Evolutionary conservation across 2,329 filamentous ascomycete species (phyloP).

Genomic region (Aspergillus piperis): DNA sequence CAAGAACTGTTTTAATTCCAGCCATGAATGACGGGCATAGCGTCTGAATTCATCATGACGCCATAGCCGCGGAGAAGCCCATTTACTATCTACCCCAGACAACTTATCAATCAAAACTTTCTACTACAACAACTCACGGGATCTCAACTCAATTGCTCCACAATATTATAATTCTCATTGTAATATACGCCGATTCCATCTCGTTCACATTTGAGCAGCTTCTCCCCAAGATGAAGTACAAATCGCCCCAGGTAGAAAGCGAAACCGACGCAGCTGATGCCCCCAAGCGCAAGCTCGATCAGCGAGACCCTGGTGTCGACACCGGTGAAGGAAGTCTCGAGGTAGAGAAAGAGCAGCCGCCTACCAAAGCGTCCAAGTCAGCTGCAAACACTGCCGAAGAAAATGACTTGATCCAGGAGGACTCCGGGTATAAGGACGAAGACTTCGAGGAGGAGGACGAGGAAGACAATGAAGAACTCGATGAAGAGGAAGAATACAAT

Average conservation of each 20-base stretch:
- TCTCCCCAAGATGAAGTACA: constrained; percentile 22
- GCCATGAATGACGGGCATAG: neutral
- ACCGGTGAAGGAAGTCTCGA: constrained; percentile 5
- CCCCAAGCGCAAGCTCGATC: constrained; percentile 22
- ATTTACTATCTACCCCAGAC: neutral
- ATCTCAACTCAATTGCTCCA: neutral
- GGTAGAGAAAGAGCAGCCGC: constrained; percentile 16
- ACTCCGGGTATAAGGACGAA: constrained; percentile 5
- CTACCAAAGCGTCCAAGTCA: constrained; percentile 17
- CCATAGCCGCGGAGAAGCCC: constrained; percentile 2
- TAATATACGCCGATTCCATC: neutral
- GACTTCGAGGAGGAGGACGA: constrained; percentile 10
- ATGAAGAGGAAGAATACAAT: constrained; percentile 6
- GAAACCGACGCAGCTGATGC: constrained; percentile 18
- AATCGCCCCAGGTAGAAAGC: constrained; percentile 23
- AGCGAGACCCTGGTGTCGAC: constrained; percentile 7
- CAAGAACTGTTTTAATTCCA: neutral
- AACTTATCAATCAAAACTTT: neutral
- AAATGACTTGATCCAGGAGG: constrained; percentile 3
- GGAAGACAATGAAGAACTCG: neutral
- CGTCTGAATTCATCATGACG: constrained; percentile 12
- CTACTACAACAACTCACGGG: neutral
- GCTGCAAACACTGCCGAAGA: constrained; percentile 3
- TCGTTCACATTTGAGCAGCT: neutral
- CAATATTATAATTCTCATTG: neutral